phyloP scores from a whole-genome alignment of 176 grass and related monocot species.

The Bothriochloa decipiens region DNA sequence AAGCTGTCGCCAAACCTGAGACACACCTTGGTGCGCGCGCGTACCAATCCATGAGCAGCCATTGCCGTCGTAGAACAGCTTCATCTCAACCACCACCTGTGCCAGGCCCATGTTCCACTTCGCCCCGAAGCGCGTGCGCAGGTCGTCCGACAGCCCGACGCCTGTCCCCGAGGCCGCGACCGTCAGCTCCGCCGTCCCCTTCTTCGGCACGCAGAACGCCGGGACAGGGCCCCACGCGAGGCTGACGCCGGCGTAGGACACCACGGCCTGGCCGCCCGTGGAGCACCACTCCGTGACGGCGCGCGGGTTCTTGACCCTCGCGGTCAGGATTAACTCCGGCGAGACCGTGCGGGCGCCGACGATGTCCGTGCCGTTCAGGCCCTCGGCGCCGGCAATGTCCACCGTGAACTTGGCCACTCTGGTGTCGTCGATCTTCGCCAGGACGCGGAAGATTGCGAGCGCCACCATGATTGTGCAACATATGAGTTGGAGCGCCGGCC shows the following conservation, averaged over 20 bases:
- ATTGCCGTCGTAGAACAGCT: not conserved
- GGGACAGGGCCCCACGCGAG: not conserved
- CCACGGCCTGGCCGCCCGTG: not conserved
- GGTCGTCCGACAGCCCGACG: not conserved
- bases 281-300: not conserved
- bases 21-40: not conserved
- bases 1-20: not conserved
- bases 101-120: not conserved
- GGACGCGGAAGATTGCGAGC: too few species aligned
- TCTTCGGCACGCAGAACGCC: not conserved
- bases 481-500: too few species aligned
- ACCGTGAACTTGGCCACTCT: not conserved
- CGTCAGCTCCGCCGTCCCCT: not conserved
- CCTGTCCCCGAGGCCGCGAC: not conserved
- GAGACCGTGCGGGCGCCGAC: not conserved
- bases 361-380: not conserved
- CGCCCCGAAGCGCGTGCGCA: not conserved
- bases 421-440: not conserved
- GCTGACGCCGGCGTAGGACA: constrained; percentile 19
- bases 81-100: not conserved
- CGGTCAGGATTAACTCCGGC: not conserved
- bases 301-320: constrained; percentile 3
- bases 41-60: too few species aligned
- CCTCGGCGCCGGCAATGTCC: not conserved
- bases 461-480: too few species aligned